A percentile compares a stretch with the other conserved stretches of the same genome.
These are phyloP conservation scores for Boletus subcaerulescens DNA, from an alignment of 768 basidiomycete species.

Conservation along the genomic window DNA sequence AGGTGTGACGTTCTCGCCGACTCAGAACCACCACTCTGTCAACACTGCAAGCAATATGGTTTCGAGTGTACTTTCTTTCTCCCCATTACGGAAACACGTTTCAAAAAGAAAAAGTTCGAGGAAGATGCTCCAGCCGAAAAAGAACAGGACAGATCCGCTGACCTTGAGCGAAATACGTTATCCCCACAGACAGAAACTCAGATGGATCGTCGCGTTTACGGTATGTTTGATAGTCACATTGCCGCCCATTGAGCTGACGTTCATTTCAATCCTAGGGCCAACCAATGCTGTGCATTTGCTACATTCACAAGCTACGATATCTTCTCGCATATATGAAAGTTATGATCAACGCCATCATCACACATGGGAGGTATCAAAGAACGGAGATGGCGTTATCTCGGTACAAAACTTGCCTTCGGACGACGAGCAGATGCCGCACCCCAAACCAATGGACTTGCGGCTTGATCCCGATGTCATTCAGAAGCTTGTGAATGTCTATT, in stretches of 20 bases:
- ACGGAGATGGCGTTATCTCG: conserved; percentile 85
- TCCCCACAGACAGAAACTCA: conserved; percentile 49
- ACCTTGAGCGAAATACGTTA: conserved; percentile 33
- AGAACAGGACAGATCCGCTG: conserved; percentile 34
- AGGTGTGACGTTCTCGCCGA: conserved; percentile 84
- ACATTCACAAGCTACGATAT: conserved; percentile 86
- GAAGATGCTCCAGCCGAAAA: conserved; percentile 51
- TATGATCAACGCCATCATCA: conserved; percentile 90
- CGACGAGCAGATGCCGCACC: conserved; percentile 51
- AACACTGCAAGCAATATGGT: conserved; percentile 91
- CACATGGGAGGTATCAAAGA: conserved; percentile 79
- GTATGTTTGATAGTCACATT: conserved; percentile 37
- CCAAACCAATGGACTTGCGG: conserved; percentile 66
- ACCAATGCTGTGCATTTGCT: conserved; percentile 84
- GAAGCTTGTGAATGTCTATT: conserved; percentile 87
- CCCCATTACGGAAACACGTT: conserved; percentile 97
- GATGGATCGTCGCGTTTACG: conserved; percentile 62
- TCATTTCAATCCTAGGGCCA: conserved; percentile 59
- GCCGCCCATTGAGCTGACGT: conserved; percentile 19
- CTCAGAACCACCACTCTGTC: conserved; percentile 76
- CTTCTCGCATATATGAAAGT: conserved; percentile 78
- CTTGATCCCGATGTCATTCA: conserved; percentile 79
- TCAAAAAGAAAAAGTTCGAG: conserved; percentile 92
- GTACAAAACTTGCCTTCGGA: conserved; percentile 62
- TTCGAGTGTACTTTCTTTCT: conserved; percentile 98